Base-by-base conservation (phyloP, 1,139 yeast genomes). In the Suhomyces maxii region DNA sequence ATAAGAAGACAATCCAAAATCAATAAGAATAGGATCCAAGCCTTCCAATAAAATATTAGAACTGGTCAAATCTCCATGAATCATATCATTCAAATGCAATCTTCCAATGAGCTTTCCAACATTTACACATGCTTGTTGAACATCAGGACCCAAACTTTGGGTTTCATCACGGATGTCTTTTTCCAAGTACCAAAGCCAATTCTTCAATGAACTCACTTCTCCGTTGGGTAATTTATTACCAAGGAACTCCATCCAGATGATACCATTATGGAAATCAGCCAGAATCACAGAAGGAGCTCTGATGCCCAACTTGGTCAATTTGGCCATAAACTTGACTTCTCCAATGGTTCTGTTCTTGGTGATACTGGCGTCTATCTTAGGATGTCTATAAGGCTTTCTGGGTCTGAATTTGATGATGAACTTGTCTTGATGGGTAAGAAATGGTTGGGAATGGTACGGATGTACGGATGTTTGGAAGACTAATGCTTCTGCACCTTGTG, bases 401-500 rank as follows among this genome's bases (percentile, higher is more conserved):
- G 99, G 98, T 49, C 99, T 76, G 63, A 79, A 91, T 63, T 95
- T 95, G 53, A 90, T 76, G 41, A 93, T 83, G 61, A 73, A 86
- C 41, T 70, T 63, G 3, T 54, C 43, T 0, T 57, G 52, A 42
- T 68, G 63, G 13, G 55, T 51, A 9, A 67, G 53, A 39, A 42
- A 55, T 25, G 62, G 58, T 41, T 40, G 53, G n/a, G 77, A 71
- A 32, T 76, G 60, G 60, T 85, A 90, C 12, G 97, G 97, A 63
- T 89, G 97, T 2, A 65, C 63, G 0, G 63, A 48, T 0, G 95
- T 79, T 31, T 73, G 67, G 63, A 86, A 89, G 2, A 90, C 93
- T 23, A 89, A 74, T 0, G 97, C 97, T 61, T 91, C 98, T 0
- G 98, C 97, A n/a, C 98, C 98, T 61, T 91, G 98, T 0, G 96